Evolutionary conservation across 2,329 filamentous ascomycete species (phyloP).

Genomic region (Monosporascus cannonballus): DNA sequence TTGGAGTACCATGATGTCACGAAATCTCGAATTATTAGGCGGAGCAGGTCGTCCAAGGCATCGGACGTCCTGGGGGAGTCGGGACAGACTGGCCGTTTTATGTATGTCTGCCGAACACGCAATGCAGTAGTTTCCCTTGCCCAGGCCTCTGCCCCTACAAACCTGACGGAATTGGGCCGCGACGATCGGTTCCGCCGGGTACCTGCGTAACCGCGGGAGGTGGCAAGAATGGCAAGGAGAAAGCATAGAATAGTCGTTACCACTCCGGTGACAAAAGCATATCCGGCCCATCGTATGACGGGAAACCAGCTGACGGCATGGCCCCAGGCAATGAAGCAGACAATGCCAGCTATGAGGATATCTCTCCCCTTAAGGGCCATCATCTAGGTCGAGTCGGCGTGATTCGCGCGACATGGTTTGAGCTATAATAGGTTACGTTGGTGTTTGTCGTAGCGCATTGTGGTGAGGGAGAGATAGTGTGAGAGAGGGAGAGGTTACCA

Average conservation of each 20-base stretch:
- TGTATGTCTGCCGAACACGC: conserved; percentile 60
- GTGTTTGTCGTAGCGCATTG: background rate
- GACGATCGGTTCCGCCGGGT: conserved; percentile 32
- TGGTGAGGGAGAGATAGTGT: background rate
- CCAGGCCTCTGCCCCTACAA: conserved; percentile 62
- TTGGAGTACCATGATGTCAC: conserved; percentile 81
- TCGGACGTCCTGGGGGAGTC: conserved; percentile 72
- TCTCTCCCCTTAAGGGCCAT: conserved; percentile 72
- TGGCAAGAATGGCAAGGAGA: conserved; percentile 54
- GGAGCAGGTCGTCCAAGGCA: conserved; percentile 72
- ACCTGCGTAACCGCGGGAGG: conserved; percentile 46
- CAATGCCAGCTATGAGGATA: conserved; percentile 61
- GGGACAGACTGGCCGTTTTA: conserved; percentile 64
- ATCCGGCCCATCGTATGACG: conserved; percentile 73
- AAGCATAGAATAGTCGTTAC: conserved; percentile 49
- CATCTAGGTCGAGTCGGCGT: conserved; percentile 28
- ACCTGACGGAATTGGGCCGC: conserved; percentile 45
- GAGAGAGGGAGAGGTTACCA: background rate
- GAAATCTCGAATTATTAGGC: conserved; percentile 75
- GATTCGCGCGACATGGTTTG: conserved; percentile 29
- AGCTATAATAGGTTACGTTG: conserved; percentile 1
- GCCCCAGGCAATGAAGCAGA: conserved; percentile 80
- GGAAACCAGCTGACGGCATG: conserved; percentile 79
- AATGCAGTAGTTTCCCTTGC: conserved; percentile 61
- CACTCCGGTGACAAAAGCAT: conserved; percentile 72